Conservation (phyloP, 208 protist species). For the Acanthamoeba healyi region DNA sequence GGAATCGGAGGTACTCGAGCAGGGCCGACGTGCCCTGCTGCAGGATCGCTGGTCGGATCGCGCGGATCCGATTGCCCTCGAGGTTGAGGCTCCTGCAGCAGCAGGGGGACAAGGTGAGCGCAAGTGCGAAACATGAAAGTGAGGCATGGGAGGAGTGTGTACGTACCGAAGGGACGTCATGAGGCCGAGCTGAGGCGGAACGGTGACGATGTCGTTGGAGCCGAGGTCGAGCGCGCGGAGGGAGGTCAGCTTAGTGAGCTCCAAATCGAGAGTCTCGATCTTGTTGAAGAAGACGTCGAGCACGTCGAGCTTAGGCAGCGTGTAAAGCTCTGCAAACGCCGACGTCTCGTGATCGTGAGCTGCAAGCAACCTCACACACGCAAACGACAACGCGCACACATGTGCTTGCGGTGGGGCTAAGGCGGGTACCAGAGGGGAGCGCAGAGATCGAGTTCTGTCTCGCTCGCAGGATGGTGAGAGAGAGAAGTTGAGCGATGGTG, state of each 20-base stretch:
- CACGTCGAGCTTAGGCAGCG: neutral
- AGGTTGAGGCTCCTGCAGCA: slow-evolving; percentile 26
- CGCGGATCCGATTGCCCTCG: slow-evolving; percentile 22
- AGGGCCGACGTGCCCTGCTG: neutral
- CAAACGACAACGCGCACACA: neutral
- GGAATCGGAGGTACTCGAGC: slow-evolving; percentile 7
- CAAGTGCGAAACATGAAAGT: neutral
- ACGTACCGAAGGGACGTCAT: neutral
- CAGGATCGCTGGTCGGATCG: neutral
- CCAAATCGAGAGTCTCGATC: neutral
- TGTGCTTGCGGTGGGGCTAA: too few relatives aligned
- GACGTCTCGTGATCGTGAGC: neutral
- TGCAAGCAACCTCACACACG: neutral
- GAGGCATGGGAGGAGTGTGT: neutral
- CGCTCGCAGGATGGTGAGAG: neutral
- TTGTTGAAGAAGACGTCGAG: slow-evolving; percentile 40
- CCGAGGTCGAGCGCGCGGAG: slow-evolving; percentile 21
- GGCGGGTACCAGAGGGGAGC: neutral
- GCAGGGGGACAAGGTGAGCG: too few relatives aligned
- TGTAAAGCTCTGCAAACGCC: neutral
- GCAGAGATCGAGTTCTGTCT: neutral
- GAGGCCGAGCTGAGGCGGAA: neutral
- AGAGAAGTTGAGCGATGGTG: neutral
- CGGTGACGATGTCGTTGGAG: neutral
- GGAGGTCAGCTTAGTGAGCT: neutral